Evolutionary conservation across 768 basidiomycete genomes (phyloP).

Genomic region (Cystofilobasidium capitatum): DNA sequence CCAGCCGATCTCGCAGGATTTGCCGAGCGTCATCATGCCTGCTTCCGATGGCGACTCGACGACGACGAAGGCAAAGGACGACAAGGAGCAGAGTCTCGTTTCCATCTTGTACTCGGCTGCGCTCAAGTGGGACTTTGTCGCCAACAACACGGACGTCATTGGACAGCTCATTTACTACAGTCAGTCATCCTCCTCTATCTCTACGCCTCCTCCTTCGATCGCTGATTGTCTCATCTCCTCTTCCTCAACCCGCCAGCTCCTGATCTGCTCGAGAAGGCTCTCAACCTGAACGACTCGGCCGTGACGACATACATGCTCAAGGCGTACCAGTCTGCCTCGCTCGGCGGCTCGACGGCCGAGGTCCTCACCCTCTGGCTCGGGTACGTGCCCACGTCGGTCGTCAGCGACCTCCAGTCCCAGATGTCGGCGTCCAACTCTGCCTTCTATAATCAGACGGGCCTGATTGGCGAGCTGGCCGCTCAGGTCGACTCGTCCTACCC

Average conservation of each 20-base stretch:
- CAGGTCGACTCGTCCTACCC: conserved; percentile 20
- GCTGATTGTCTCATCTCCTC: not conserved
- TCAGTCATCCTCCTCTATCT: not conserved
- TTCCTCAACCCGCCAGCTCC: conserved; percentile 1
- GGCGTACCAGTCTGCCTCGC: conserved; percentile 19
- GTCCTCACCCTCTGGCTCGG: conserved; percentile 23
- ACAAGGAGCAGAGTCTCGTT: conserved; percentile 13
- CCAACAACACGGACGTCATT: conserved; percentile 24
- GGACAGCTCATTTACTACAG: conserved; percentile 25
- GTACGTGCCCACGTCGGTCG: conserved; percentile 7
- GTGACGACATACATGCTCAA: conserved; percentile 21
- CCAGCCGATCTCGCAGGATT: conserved; percentile 10
- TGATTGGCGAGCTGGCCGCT: conserved; percentile 23
- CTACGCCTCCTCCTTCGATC: not conserved
- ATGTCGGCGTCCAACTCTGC: conserved; percentile 24
- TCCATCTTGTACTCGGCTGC: conserved; percentile 12
- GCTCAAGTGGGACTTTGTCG: conserved; percentile 19
- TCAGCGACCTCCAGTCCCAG: conserved; percentile 22
- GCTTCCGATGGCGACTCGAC: not conserved
- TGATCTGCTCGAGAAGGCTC: conserved; percentile 13
- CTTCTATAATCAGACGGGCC: conserved; percentile 25
- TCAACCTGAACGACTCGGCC: conserved; percentile 11
- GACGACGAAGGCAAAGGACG: not conserved
- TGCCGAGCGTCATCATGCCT: conserved; percentile 23
- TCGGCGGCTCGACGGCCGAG: conserved; percentile 7